Evolutionary conservation across 129 eudicot genomes (phyloP), one percentile per base, ranked within the genome.

Genomic region (Cynara cardunculus): DNA sequence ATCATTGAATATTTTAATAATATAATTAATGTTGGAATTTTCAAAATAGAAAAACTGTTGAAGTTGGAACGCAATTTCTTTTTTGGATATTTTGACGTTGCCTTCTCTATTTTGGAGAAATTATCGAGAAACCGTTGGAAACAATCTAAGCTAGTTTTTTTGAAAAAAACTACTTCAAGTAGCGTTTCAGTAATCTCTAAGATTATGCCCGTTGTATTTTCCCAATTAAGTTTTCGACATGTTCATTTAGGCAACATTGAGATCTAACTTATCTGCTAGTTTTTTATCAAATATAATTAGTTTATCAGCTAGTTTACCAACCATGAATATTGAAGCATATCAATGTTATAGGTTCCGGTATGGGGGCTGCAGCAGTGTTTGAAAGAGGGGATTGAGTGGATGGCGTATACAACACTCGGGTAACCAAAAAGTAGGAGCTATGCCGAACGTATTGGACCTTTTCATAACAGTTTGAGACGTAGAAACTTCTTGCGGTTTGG

Each of bases 301-400:
- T 49, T 49, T 18, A 16, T 16, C 21, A 49, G 62, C 0, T 56
- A 56, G 65, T 56, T 56, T 5, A 10, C 1, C 49, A 8, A 21
- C 4, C 25, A 27, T 9, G 34, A 12, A 24, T 18, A 22, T 7
- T 30, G n/a, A 22, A 18, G 27, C 28, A 35, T 71, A 31, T n/a
- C 14, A 9, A 68, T 32, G 49, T 78, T 90, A 86, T 79, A 87
- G 89, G 89, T 80, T 83, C 92, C 11, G 95, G 95, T 78, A 90
- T 90, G 95, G 95, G 95, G 61, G 95, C 95, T 41, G 95, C 95
- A 70, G 95, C 95, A 65, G 95, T 90, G 64, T 88, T 90, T 53
- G 95, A 90, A 68, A 82, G 92, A 84, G 95, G 87, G 19, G 87
- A 90, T 56, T 74, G 68, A 79, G 85, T 69, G 25, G 80, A 87